Evolutionary conservation across 2,329 filamentous ascomycete genomes (phyloP), one percentile per base, ranked within the genome.

Genomic region (Diaporthe helianthi): DNA sequence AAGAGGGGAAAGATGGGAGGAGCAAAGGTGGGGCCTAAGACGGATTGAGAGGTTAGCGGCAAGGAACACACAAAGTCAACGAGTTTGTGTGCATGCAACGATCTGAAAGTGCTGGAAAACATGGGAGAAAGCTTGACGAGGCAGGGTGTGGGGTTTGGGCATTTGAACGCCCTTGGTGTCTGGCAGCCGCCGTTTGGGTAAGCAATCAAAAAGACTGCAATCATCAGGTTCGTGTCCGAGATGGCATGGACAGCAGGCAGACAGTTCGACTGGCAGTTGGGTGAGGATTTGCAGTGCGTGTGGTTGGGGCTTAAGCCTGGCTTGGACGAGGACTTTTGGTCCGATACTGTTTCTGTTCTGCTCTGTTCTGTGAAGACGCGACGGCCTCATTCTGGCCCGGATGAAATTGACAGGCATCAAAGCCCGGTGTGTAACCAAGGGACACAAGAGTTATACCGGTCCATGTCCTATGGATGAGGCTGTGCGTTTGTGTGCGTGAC

Each of bases 11-110:
- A 63, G 54, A 38, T 29, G 44, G 58, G 41, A 44, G 17, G n/a
- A 22, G 63, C 36, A 8, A 33, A 36, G 41, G 53, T 24, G 58
- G 44, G 29, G 29, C 58, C 68, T 69, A 70, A 61, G 53, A 60
- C 63, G 41, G 49, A 47, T 60, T 17, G 46, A 64, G 64, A 69
- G 55, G 55, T 71, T 67, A 69, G 67, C 67, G 29, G 49, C 70
- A 61, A 33, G 49, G 55, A 51, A 58, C 49, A 58, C 55, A 36
- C 49, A 52, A 47, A 46, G n/a, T 36, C 9, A 47, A 53, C 41
- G 53, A 22, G 22, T 12, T 55, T 44, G 36, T 47, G 47, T 58
- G 47, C 58, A 36, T 51, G 47, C 46, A 15, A 44, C 26, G 58
- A 63, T 49, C 65, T 19, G 46, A 31, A 67, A 58, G 54, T 67